Evolutionary conservation across 192 early-diverging fungal genomes (phyloP).

Genomic region (Lunasporangiospora selenospora): DNA sequence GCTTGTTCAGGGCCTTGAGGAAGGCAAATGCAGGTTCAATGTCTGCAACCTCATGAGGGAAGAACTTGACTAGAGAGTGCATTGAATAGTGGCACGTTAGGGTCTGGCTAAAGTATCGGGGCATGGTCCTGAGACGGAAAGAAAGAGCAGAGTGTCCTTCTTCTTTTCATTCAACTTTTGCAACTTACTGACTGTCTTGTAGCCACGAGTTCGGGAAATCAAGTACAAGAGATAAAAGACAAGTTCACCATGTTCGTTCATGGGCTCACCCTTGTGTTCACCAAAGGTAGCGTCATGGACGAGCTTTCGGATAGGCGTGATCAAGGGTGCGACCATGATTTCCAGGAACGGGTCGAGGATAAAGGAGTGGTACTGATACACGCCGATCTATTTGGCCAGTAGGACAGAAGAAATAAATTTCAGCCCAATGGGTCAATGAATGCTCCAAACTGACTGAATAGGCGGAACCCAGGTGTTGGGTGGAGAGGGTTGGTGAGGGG

Average conservation of each 20-base stretch:
- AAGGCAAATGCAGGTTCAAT: constrained; percentile 89
- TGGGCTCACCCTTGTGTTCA: constrained; percentile 15
- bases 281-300: constrained; percentile 26
- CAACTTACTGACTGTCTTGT: constrained; percentile 79
- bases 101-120: no score
- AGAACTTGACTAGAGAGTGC: constrained; percentile 76
- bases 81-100: no score
- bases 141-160: background rate
- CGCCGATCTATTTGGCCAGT: constrained; percentile 57
- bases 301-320: constrained; percentile 56
- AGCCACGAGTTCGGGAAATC: constrained; percentile 87
- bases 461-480: no score
- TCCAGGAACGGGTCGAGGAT: constrained; percentile 81
- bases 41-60: constrained; percentile 88
- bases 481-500: no score
- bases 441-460: no score
- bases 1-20: constrained; percentile 44
- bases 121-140: background rate
- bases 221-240: constrained; percentile 71
- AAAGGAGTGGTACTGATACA: constrained; percentile 80
- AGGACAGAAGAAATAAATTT: no score
- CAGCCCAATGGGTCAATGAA: no score
- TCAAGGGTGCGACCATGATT: constrained; percentile 63
- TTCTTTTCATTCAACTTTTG: background rate
- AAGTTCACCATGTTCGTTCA: constrained; percentile 24